Evolutionary conservation across 2,329 filamentous ascomycete species (phyloP).

Genomic region (Aspergillus melleus): DNA sequence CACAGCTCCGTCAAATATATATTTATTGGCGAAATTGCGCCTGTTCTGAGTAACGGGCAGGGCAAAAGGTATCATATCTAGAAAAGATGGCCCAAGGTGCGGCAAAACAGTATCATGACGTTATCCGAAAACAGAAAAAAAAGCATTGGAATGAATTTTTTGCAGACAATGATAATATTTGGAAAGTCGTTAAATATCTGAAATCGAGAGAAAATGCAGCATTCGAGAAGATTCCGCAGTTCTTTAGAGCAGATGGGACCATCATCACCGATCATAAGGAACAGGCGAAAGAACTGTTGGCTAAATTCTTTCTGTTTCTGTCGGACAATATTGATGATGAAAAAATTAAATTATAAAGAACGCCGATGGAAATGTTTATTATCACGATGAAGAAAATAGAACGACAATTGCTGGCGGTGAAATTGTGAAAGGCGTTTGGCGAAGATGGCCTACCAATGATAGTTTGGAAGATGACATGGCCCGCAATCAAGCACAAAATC

Average conservation of each 20-base stretch:
- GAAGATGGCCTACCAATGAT: slow-evolving; percentile 19
- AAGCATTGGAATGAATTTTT: slow-evolving; percentile 27
- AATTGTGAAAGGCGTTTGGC: slow-evolving; percentile 17
- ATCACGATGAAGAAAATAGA: slow-evolving; percentile 25
- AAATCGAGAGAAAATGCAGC: slow-evolving; percentile 18
- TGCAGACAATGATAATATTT: slow-evolving; percentile 26
- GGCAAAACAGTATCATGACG: slow-evolving; percentile 20
- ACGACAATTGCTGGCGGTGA: slow-evolving; percentile 9
- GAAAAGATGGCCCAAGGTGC: slow-evolving; percentile 21
- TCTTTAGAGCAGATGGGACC: slow-evolving; percentile 16
- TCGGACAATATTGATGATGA: slow-evolving; percentile 17
- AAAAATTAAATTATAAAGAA: slow-evolving; percentile 2
- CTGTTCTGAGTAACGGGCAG: slow-evolving; percentile 1
- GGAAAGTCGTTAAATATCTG: slow-evolving; percentile 26
- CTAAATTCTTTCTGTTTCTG: slow-evolving; percentile 18
- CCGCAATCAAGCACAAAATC: slow-evolving; percentile 20
- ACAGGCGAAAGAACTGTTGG: slow-evolving; percentile 16
- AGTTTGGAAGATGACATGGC: slow-evolving; percentile 26
- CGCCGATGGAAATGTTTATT: slow-evolving; percentile 6
- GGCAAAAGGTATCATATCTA: slow-evolving; percentile 21
- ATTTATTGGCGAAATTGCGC: slow-evolving; percentile 2
- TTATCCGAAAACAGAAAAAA: slow-evolving; percentile 25
- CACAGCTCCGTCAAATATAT: slow-evolving; percentile 13
- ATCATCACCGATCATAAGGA: slow-evolving; percentile 13
- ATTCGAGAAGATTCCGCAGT: slow-evolving; percentile 18